phyloP scores from a whole-genome alignment of 352 stramenopile genomes.

The Phytopythium aichiense region DNA sequence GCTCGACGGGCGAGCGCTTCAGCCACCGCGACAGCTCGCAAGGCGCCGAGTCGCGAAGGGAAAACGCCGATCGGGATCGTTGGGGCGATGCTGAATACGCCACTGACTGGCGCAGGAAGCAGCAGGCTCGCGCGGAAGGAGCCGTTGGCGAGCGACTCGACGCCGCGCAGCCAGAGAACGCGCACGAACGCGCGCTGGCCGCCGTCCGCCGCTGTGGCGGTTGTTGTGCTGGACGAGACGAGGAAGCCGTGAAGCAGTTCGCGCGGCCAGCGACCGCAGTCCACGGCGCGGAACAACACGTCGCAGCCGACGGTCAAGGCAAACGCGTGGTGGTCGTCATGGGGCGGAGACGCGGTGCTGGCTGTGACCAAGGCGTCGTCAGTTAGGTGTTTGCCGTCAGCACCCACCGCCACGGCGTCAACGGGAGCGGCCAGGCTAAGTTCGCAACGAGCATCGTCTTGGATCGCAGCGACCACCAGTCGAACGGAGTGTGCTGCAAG shows the following conservation, averaged over 20 bases:
- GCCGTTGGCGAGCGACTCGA: constrained; percentile 59
- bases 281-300: constrained; percentile 50
- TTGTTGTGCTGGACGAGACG: constrained; percentile 22
- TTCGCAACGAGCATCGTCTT: background rate
- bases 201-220: constrained; percentile 12
- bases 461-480: background rate
- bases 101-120: constrained; percentile 36
- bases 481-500: constrained; percentile 34
- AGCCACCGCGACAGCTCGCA: constrained; percentile 54
- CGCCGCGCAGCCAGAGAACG: constrained; percentile 63
- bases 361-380: background rate
- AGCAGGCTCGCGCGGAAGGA: constrained; percentile 52
- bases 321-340: background rate
- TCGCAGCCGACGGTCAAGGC: constrained; percentile 29
- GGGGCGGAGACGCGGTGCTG: background rate
- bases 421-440: background rate
- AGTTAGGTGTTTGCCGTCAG: background rate
- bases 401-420: background rate
- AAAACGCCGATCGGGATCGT: constrained; percentile 42
- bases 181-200: constrained; percentile 38
- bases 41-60: constrained; percentile 43
- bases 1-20: constrained; percentile 40
- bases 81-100: constrained; percentile 4
- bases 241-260: constrained; percentile 55
- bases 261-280: constrained; percentile 40